phyloP scores from a whole-genome alignment of 768 basidiomycete genomes.

The Lentinula detonsa region DNA sequence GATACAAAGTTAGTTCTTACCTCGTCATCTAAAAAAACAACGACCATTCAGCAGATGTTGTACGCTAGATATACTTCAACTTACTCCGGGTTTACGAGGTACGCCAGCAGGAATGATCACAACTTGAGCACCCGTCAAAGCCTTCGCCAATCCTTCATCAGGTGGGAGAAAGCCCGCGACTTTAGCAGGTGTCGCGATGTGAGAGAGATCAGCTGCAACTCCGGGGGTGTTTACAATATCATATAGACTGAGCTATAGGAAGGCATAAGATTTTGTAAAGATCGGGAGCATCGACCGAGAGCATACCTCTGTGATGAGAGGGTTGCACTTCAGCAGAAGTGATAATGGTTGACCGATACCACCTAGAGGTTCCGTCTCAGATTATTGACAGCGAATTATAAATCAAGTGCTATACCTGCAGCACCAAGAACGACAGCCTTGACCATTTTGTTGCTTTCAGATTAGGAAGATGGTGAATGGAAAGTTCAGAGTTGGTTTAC shows the following conservation, averaged over 20 bases:
- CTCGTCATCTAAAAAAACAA: slow-evolving; percentile 40
- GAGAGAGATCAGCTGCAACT: slow-evolving; percentile 91
- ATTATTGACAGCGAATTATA: slow-evolving; percentile 8
- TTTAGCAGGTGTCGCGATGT: slow-evolving; percentile 86
- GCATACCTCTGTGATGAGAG: slow-evolving; percentile 67
- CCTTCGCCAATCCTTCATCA: slow-evolving; percentile 78
- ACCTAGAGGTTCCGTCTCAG: slow-evolving; percentile 38
- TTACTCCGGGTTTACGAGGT: slow-evolving; percentile 88
- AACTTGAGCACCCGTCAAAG: slow-evolving; percentile 79
- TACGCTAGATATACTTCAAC: slow-evolving; percentile 25
- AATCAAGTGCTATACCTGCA: slow-evolving; percentile 49
- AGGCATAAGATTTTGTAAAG: neutral
- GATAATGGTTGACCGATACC: slow-evolving; percentile 97
- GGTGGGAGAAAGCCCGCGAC: slow-evolving; percentile 76
- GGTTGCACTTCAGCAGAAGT: slow-evolving; percentile 84
- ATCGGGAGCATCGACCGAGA: neutral
- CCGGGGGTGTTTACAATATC: slow-evolving; percentile 99
- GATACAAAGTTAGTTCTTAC: slow-evolving; percentile 22
- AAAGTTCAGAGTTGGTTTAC: neutral
- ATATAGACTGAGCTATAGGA: slow-evolving; percentile 68
- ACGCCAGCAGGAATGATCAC: slow-evolving; percentile 97
- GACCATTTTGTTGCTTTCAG: slow-evolving; percentile 17
- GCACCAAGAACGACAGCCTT: slow-evolving; percentile 97
- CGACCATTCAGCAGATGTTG: neutral
- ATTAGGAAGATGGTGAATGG: neutral